Conservation (phyloP, 2,329 filamentous ascomycete genomes). For the Paecilomyces fulvus region DNA sequence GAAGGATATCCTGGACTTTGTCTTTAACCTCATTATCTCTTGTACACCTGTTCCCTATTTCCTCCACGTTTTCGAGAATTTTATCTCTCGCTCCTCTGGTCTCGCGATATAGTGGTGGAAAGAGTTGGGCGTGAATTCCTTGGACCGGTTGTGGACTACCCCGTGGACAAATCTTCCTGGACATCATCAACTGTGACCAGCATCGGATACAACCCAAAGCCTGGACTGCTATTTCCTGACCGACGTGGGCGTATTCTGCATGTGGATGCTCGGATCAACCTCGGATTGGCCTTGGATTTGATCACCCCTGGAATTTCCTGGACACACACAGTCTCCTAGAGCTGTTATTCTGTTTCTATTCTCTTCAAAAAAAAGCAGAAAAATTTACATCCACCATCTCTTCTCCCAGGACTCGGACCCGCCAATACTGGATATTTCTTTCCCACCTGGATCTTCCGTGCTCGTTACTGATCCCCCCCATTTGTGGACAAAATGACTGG, state of each 20-base stretch:
- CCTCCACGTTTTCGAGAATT: constrained; percentile 14
- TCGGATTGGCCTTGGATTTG: constrained; percentile 11
- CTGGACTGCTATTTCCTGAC: background rate
- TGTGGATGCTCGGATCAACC: constrained; percentile 2
- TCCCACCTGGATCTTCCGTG: constrained; percentile 5
- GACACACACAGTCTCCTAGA: constrained; percentile 14
- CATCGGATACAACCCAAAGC: background rate
- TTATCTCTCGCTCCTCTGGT: constrained; percentile 8
- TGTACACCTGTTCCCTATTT: constrained; percentile 20
- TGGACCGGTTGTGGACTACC: background rate
- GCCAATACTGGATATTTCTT: constrained; percentile 4
- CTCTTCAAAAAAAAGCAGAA: constrained; percentile 3
- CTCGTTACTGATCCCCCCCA: constrained; percentile 12
- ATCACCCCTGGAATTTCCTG: constrained; percentile 15
- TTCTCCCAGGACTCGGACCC: constrained; percentile 10
- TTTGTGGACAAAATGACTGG: constrained; percentile 30
- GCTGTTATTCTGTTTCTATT: constrained; percentile 17
- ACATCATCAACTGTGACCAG: background rate
- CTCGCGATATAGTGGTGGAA: background rate
- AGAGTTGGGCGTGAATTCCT: background rate
- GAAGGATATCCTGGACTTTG: background rate
- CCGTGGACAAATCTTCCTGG: background rate
- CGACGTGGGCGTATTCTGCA: background rate
- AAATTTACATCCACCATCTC: constrained; percentile 4
- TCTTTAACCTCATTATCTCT: background rate